A percentile compares a stretch with the other conserved stretches of the same genome.
Evolutionary conservation across 345 rosid genomes (phyloP).

Genomic region (Citrus mangshanensis): DNA sequence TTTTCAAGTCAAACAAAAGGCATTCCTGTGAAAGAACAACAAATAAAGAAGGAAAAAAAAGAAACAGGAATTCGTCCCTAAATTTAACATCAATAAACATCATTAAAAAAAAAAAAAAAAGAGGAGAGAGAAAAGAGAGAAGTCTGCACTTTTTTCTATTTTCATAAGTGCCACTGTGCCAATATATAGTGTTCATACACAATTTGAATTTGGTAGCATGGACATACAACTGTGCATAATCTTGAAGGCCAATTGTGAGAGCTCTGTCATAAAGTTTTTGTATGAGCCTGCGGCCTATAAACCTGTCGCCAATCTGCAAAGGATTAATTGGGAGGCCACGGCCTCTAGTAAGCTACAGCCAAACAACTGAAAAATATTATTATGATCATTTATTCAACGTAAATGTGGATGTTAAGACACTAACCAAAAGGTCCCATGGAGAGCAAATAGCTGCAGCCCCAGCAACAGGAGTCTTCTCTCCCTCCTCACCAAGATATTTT

Average conservation of each 20-base stretch:
- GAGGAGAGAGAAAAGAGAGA: too few relatives aligned
- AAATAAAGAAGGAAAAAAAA: background rate
- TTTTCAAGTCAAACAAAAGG: background rate
- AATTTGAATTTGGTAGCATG: background rate
- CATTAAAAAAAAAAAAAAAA: background rate
- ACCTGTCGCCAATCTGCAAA: conserved; percentile 85
- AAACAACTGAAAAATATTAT: background rate
- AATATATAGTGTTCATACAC: too few relatives aligned
- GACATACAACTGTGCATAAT: conserved; percentile 86
- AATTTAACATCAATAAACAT: background rate
- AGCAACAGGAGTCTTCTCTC: conserved; percentile 60
- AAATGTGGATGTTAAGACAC: conserved; percentile 17
- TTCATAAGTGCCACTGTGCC: too few relatives aligned
- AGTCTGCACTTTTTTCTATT: too few relatives aligned
- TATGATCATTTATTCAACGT: background rate
- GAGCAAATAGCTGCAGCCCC: conserved; percentile 85
- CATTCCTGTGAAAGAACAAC: background rate
- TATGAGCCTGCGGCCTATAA: conserved; percentile 58
- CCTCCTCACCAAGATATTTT: conserved; percentile 92
- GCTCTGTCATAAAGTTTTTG: conserved; percentile 85
- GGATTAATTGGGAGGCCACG: background rate
- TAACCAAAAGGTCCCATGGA: conserved; percentile 97
- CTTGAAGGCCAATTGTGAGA: conserved; percentile 85
- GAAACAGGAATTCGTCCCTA: background rate
- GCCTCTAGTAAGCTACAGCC: background rate